Conservation (phyloP, 1,139 yeast genomes). For the Geotrichum restrictum region DNA sequence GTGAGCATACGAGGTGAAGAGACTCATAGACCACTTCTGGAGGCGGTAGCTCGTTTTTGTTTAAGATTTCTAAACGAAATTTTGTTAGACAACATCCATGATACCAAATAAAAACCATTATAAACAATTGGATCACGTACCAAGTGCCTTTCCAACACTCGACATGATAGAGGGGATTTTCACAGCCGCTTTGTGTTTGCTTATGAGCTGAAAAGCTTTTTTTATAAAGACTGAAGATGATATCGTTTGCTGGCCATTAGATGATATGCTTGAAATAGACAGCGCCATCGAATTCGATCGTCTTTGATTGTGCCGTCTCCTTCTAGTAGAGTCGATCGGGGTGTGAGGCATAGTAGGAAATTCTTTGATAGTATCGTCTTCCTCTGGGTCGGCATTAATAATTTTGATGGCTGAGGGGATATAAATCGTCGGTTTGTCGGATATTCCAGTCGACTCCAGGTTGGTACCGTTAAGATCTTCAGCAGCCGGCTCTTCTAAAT, state of each 20-base stretch:
- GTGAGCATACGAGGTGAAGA: constrained; percentile 53
- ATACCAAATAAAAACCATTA: not conserved
- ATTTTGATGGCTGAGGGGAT: constrained; percentile 4
- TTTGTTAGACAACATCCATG: not conserved
- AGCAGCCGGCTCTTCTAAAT: not conserved
- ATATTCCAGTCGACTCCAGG: not conserved
- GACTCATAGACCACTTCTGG: constrained; percentile 57
- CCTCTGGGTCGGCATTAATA: constrained; percentile 1
- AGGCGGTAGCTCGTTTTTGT: constrained; percentile 38
- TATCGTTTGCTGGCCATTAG: constrained; percentile 32
- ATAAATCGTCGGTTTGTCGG: not conserved
- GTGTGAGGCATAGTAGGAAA: constrained; percentile 16
- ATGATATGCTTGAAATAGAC: constrained; percentile 31
- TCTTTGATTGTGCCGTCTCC: constrained; percentile 8
- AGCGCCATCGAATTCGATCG: constrained; percentile 35
- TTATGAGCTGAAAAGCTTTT: constrained; percentile 47
- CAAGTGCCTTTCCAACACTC: constrained; percentile 45
- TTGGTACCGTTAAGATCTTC: not conserved
- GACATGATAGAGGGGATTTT: constrained; percentile 45
- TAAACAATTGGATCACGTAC: constrained; percentile 22
- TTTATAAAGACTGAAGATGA: constrained; percentile 46
- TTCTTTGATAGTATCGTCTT: constrained; percentile 8
- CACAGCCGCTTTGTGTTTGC: constrained; percentile 49
- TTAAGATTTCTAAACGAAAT: constrained; percentile 22
- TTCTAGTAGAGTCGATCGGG: constrained; percentile 2